Evolutionary conservation across 2,329 filamentous ascomycete species (phyloP).

Genomic region (Botrytis squamosa): DNA sequence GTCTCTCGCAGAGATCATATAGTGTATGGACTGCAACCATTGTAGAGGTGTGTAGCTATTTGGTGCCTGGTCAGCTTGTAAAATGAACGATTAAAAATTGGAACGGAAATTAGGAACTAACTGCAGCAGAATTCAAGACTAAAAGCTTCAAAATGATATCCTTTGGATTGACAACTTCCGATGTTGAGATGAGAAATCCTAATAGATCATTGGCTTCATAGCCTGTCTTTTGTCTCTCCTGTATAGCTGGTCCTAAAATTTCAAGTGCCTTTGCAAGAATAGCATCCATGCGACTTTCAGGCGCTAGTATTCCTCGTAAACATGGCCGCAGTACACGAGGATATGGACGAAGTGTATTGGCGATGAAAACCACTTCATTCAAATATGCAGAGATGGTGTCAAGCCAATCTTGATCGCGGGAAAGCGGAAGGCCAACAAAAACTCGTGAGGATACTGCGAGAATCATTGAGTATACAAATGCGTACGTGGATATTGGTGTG

Average conservation of each 20-base stretch:
- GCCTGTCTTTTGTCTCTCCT: neutral
- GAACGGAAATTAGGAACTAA: neutral
- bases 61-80: neutral
- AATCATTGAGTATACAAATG: neutral
- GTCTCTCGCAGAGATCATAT: constrained; percentile 51
- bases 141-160: constrained; percentile 9
- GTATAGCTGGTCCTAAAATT: constrained; percentile 2
- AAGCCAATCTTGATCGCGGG: constrained; percentile 33
- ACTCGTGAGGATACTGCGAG: constrained; percentile 23
- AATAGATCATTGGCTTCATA: constrained; percentile 5
- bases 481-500: neutral
- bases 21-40: constrained; percentile 48
- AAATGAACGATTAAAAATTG: neutral
- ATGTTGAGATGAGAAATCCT: neutral
- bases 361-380: neutral
- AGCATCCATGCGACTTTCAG: constrained; percentile 13
- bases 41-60: constrained; percentile 41
- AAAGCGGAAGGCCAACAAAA: constrained; percentile 33
- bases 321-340: neutral
- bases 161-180: neutral
- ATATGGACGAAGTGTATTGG: neutral
- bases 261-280: constrained; percentile 3
- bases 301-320: neutral
- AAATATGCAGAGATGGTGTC: constrained; percentile 11
- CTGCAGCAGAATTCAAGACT: neutral